These are phyloP conservation scores for Arthrobotrys sinensis DNA, from an alignment of 2,329 filamentous ascomycete species.

Conservation along the genomic window DNA sequence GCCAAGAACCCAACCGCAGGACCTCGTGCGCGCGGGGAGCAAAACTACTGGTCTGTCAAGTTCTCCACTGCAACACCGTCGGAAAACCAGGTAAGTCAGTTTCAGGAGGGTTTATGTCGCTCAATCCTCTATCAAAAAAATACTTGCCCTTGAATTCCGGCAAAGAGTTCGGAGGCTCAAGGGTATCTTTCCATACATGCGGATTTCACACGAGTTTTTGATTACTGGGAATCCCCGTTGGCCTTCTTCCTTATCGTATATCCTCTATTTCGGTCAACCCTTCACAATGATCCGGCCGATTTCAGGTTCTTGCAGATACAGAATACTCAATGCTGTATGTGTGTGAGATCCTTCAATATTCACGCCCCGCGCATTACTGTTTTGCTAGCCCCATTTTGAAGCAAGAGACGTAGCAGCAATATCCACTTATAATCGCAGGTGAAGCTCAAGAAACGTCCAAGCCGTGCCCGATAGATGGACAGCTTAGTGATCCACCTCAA, in stretches of 20 bases:
- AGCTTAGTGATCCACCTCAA: slow-evolving; percentile 21
- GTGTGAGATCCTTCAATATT: slow-evolving; percentile 12
- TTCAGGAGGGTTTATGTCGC: slow-evolving; percentile 41
- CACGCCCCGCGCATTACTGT: neutral
- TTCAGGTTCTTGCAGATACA: neutral
- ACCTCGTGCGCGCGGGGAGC: slow-evolving; percentile 45
- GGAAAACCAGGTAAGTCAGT: slow-evolving; percentile 41
- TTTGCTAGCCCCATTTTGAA: slow-evolving; percentile 19
- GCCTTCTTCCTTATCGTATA: slow-evolving; percentile 15
- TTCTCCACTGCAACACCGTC: slow-evolving; percentile 19
- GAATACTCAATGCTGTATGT: slow-evolving; percentile 13
- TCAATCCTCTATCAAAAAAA: slow-evolving; percentile 8
- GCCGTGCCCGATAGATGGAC: slow-evolving; percentile 4
- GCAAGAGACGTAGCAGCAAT: slow-evolving; percentile 20
- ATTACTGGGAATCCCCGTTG: slow-evolving; percentile 8
- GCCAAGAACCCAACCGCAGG: slow-evolving; percentile 44
- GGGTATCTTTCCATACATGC: slow-evolving; percentile 28
- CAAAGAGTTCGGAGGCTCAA: slow-evolving; percentile 31
- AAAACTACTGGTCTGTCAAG: slow-evolving; percentile 49
- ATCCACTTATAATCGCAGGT: slow-evolving; percentile 18
- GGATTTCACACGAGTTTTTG: slow-evolving; percentile 12
- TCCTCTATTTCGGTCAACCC: neutral
- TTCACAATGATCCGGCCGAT: neutral
- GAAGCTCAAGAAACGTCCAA: slow-evolving; percentile 18
- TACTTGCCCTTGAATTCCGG: slow-evolving; percentile 15